phyloP scores from a whole-genome alignment of 1,284 basidiomycete genomes.

The Leccinum colubrinum region DNA sequence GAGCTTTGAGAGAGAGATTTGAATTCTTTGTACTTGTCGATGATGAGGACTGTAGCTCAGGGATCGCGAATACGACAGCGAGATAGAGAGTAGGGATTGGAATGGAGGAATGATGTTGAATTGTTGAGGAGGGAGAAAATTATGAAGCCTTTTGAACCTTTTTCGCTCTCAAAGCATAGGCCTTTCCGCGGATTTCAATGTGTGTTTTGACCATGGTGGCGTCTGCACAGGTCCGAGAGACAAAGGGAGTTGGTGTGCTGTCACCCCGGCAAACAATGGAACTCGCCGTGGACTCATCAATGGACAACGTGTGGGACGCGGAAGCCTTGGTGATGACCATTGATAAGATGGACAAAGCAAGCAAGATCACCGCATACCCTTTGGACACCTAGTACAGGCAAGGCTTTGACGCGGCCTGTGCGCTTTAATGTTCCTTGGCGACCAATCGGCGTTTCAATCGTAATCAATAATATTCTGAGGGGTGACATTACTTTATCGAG shows the following conservation, averaged over 20 bases:
- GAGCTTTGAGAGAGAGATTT: neutral
- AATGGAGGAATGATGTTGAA: neutral
- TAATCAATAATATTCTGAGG: conserved; percentile 13
- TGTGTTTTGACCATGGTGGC: conserved; percentile 21
- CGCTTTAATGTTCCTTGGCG: conserved; percentile 3
- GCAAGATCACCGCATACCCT: conserved; percentile 1
- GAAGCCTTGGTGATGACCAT: conserved; percentile 6
- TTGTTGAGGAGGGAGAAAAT: neutral
- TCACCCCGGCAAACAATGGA: conserved; percentile 13
- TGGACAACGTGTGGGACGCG: neutral
- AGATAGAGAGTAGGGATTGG: neutral
- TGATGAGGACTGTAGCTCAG: neutral
- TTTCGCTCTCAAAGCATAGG: conserved; percentile 5
- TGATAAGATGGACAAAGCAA: conserved; percentile 25
- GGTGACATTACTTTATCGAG: conserved; percentile 27
- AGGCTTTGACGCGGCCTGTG: neutral
- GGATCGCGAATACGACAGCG: conserved; percentile 8
- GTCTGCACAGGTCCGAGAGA: conserved; percentile 10
- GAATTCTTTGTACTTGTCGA: conserved; percentile 3
- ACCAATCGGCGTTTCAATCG: conserved; percentile 7
- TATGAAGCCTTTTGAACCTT: conserved; percentile 23
- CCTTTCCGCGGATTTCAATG: conserved; percentile 2
- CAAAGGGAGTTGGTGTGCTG: conserved; percentile 20
- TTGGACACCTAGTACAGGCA: conserved; percentile 16
- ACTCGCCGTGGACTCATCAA: conserved; percentile 7